Base-by-base conservation (phyloP, 768 basidiomycete species). In the Ramaria sp. region DNA sequence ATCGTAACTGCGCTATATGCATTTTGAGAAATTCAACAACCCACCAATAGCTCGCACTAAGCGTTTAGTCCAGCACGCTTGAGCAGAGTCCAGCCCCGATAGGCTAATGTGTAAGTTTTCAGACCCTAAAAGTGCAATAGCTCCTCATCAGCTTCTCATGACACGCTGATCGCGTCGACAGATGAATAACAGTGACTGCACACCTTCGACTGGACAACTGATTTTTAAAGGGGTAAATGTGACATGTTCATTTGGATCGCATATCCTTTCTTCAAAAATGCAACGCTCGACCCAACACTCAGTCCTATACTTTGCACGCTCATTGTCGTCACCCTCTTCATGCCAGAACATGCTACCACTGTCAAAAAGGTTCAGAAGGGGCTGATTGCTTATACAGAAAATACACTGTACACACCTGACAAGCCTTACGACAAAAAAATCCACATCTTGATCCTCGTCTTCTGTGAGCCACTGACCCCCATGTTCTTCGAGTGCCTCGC, bases 221-320 rank as follows among this genome's bases (percentile, higher is more conserved):
- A 84, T 74, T 3, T 63, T 70, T 15, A 96, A 72, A 1, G 92
- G 92, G 3, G 69, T 69, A 63, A 89, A 91, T 0, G 82, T 79
- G 12, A 88, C 66, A 60, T 91, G 83, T 43, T 86, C 86, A 1
- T 82, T 78, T 0, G 80, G 73, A 17, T 71, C 67, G 64, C 86
- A 84, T 51, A 95, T 70, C n/a, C 78, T 76, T 46, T 88, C 85
- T 57, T 84, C 82, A 54, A 80, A 84, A 13, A 91, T 77, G 63
- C 89, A 95, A 45, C 79, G 79, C 67, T 97, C 93, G 1, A 97
- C 74, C 93, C 93, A 97, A 66, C 90, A 94, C 68, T 96, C 93
- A 0, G 93, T 95, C 45, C 92, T 80, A 63, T 83, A 90, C 62
- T 81, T 84, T 3, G 62, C 54, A 47, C 78, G 75, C 60, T 74